These are phyloP conservation scores for Thalia dealbata DNA, from an alignment of 176 grass and related monocot genomes.

Conservation along the genomic window DNA sequence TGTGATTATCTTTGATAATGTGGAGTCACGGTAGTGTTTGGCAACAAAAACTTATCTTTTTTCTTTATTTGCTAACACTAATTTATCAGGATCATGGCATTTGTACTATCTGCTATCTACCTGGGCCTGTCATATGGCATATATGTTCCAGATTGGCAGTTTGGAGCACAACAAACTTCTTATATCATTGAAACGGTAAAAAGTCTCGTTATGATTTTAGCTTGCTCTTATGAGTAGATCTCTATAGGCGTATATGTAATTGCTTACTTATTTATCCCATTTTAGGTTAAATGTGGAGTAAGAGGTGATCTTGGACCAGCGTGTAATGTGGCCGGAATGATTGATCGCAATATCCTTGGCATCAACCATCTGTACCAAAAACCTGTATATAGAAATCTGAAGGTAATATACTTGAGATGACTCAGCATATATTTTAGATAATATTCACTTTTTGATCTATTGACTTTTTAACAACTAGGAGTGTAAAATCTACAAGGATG, in stretches of 20 bases:
- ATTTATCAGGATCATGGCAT: constrained; percentile 10
- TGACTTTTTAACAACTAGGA: constrained; percentile 11
- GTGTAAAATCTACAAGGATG: not conserved
- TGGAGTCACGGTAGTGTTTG: not conserved
- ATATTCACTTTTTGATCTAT: not conserved
- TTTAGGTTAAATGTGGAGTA: constrained; percentile 22
- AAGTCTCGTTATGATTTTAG: not conserved
- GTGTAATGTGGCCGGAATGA: constrained; percentile 24
- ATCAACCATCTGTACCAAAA: constrained; percentile 22
- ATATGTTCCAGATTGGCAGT: constrained; percentile 26
- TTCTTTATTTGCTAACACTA: constrained; percentile 1
- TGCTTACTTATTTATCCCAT: not conserved
- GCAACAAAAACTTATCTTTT: not conserved
- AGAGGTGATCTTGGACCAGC: constrained; percentile 29
- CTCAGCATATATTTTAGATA: not conserved
- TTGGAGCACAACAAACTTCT: not conserved
- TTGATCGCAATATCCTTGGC: constrained; percentile 19
- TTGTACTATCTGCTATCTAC: constrained; percentile 18
- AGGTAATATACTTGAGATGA: constrained; percentile 14
- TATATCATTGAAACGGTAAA: constrained; percentile 14
- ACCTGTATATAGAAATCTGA: constrained; percentile 22
- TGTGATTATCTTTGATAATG: not conserved
- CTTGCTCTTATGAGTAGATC: not conserved
- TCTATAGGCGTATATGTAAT: not conserved
- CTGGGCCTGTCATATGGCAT: constrained; percentile 16